Percentiles rank a stretch among this genome's conserved stretches.
Conservation (phyloP, 2,329 filamentous ascomycete genomes). For the Apiospora aurea region DNA sequence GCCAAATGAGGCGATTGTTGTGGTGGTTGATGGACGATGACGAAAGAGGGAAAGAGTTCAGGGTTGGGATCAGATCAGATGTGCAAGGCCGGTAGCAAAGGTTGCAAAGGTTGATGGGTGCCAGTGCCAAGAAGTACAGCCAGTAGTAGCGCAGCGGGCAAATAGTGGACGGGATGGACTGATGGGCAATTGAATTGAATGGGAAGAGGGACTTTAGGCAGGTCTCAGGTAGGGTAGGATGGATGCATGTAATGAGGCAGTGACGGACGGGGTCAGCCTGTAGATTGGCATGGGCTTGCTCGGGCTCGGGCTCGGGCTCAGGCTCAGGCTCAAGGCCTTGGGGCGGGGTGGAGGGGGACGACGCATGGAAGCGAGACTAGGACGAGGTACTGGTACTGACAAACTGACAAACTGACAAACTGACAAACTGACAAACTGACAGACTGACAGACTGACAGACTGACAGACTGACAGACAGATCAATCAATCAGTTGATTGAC, state of each 20-base stretch:
- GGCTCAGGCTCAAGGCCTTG: not conserved
- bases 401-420: not conserved
- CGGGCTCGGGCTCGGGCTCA: not conserved
- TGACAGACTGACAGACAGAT: not conserved
- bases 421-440: no score
- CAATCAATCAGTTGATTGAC: not conserved
- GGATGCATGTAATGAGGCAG: not conserved
- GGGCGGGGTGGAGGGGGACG: slow-evolving; percentile 13
- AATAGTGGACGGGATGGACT: not conserved
- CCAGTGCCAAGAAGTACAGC: slow-evolving; percentile 12
- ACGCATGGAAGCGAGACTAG: slow-evolving; percentile 9
- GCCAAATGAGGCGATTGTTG: slow-evolving; percentile 21
- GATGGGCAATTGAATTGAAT: not conserved
- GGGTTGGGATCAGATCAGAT: slow-evolving; percentile 21
- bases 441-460: not conserved
- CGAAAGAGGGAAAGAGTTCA: slow-evolving; percentile 23
- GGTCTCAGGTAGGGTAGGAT: not conserved
- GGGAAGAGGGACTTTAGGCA: slow-evolving; percentile 9
- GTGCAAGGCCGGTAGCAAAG: slow-evolving; percentile 16
- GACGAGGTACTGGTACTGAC: not conserved
- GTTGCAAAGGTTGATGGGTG: slow-evolving; percentile 11
- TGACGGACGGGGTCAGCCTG: not conserved
- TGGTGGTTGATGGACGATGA: slow-evolving; percentile 23
- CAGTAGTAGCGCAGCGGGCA: not conserved
- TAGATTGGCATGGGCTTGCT: slow-evolving; percentile 2